These are phyloP conservation scores for Fusarium solani-melongenae DNA, from an alignment of 2,329 filamentous ascomycete species.

Conservation along the genomic window DNA sequence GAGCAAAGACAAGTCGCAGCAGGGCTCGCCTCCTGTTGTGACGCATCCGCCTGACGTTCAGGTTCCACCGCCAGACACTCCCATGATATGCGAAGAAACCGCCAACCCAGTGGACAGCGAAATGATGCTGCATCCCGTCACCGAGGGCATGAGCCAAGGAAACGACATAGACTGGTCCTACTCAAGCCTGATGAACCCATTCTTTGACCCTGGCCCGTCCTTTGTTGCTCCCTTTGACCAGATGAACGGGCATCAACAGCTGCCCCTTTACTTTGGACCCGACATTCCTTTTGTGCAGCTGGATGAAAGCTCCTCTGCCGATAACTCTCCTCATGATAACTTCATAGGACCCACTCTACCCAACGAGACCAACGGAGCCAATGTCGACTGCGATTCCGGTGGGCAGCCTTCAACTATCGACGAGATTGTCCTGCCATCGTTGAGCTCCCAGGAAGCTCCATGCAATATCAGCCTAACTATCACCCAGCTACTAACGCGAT, in stretches of 20 bases:
- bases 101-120: background rate
- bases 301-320: background rate
- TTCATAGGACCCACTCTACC: background rate
- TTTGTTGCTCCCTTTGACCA: constrained; percentile 2
- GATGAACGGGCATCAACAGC: background rate
- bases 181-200: constrained; percentile 18
- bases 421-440: background rate
- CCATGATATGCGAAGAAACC: background rate
- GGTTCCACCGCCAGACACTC: background rate
- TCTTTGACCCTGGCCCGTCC: constrained; percentile 6
- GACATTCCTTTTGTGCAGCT: constrained; percentile 7
- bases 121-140: background rate
- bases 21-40: background rate
- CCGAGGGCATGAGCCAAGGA: background rate
- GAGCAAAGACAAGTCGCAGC: background rate
- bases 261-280: constrained; percentile 14
- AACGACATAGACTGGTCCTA: constrained; percentile 9
- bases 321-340: background rate
- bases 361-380: background rate
- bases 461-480: background rate
- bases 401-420: background rate
- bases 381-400: background rate
- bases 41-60: background rate
- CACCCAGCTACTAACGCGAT: constrained; percentile 10
- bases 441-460: background rate